phyloP scores from a whole-genome alignment of 352 stramenopile genomes.

The Phytophthora lateralis region DNA sequence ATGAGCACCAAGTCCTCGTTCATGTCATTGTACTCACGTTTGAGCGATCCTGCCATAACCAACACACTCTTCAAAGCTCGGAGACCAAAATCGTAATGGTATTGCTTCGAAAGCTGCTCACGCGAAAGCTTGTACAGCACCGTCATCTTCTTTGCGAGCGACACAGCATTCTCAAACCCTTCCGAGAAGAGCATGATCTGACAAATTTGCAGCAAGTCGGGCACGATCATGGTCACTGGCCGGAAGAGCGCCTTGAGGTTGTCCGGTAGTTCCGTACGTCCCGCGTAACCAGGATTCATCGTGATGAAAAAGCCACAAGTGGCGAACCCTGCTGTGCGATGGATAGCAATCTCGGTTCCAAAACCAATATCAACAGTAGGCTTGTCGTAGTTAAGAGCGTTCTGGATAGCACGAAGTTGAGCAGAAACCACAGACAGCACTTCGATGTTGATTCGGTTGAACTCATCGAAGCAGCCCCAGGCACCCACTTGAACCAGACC shows the following conservation, averaged over 20 bases:
- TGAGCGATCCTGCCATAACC: constrained; percentile 93
- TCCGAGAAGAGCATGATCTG: constrained; percentile 96
- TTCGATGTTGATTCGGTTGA: constrained; percentile 91
- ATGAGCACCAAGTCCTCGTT: constrained; percentile 95
- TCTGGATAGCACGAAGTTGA: constrained; percentile 92
- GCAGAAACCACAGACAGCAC: constrained; percentile 87
- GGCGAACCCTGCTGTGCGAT: constrained; percentile 91
- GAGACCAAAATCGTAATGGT: constrained; percentile 96
- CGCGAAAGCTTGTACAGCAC: constrained; percentile 95
- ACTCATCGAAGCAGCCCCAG: constrained; percentile 90
- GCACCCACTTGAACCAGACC: constrained; percentile 88
- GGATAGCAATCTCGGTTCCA: constrained; percentile 90
- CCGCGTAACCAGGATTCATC: constrained; percentile 94
- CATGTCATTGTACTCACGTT: constrained; percentile 93
- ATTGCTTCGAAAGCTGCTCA: constrained; percentile 95
- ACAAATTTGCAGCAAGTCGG: constrained; percentile 92
- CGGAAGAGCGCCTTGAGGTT: constrained; percentile 94
- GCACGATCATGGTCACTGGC: constrained; percentile 94
- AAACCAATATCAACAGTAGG: constrained; percentile 93
- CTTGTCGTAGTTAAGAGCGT: constrained; percentile 92
- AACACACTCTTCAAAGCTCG: constrained; percentile 94
- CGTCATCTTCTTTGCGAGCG: constrained; percentile 93
- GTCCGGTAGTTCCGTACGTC: constrained; percentile 91
- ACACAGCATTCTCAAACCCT: constrained; percentile 92
- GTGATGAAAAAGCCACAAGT: constrained; percentile 96